Evolutionary conservation across 2,329 filamentous ascomycete species (phyloP), one percentile per base, ranked within the genome.

Genomic region (Xylariaceae sp.): DNA sequence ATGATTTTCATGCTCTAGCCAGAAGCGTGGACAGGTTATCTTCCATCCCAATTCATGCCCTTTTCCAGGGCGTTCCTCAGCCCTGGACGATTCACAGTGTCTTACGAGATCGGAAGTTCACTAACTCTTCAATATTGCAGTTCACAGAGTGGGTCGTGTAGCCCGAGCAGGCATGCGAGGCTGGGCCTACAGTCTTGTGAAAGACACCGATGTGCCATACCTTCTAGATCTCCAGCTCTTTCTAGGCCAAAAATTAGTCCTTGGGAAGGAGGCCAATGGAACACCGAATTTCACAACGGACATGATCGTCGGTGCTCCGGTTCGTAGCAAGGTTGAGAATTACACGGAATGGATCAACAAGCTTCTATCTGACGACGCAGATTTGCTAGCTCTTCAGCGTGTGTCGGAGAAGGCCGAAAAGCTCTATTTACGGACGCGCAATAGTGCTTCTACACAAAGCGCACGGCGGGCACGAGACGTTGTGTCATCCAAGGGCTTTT

Each of bases 101-200:
- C 18, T n/a, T 30, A 3, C 1, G 2, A 16, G 5, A 37, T 3
- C 22, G 4, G 2, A 26, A 47, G 16, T 16, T 44, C 13, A 34
- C 51, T 51, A 26, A 56, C 46, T 22, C 15, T 30, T 34, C 5
- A 10, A 39, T 21, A 12, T 45, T 22, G 16, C 30, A 58, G 88
- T 99, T 26, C 94, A 99, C 72, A 86, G 94, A 68, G 94, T 99
- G 44, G 94, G 94, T 65, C 86, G 94, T 73, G 99, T 95, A 22
- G 95, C 94, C 39, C 85, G 94, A 80, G 95, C 95, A 42, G 94
- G 92, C 13, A 86, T 90, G 64, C 84, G 87, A 61, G 94, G 94
- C 58, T 97, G 94, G 94, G 88, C 87, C 73, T 99, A 96, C 73
- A 96, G 89, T 75, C 78, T 99, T 19, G 86, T 97, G 22, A 82